phyloP scores from a whole-genome alignment of 768 basidiomycete species.

The Dictyophora rubrovolvata region DNA sequence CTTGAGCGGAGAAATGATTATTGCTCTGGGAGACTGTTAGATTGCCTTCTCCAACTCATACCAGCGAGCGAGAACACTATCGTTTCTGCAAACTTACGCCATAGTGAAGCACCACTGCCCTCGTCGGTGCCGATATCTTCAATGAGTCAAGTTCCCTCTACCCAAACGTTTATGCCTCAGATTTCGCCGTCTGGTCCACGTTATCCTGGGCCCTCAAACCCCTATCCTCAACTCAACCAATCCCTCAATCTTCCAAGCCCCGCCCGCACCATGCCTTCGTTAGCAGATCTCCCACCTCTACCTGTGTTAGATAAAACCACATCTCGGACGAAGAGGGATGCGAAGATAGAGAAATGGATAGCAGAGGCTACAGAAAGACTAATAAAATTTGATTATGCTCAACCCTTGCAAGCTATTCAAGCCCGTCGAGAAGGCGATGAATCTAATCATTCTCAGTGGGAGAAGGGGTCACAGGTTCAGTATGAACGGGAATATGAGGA shows the following conservation, averaged over 20 bases:
- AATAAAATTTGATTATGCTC: not conserved
- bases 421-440: not conserved
- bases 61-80: too few relatives aligned
- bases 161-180: not conserved
- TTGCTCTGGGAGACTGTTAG: too few relatives aligned
- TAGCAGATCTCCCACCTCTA: not conserved
- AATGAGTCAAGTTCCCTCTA: not conserved
- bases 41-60: too few relatives aligned
- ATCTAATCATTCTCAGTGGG: not conserved
- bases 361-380: not conserved
- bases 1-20: too few relatives aligned
- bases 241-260: not conserved
- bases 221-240: not conserved
- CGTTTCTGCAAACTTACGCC: not conserved
- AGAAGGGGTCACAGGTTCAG: not conserved
- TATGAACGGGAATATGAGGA: not conserved
- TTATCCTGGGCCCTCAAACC: not conserved
- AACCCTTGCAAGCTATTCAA: not conserved
- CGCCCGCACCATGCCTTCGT: not conserved
- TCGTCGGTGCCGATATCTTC: not conserved
- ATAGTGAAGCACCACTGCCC: not conserved
- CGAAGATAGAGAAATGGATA: not conserved
- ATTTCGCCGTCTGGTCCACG: not conserved
- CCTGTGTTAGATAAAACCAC: not conserved
- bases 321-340: not conserved